Base-by-base conservation (phyloP, 2,329 filamentous ascomycete genomes). In the Colletotrichum orbiculare region DNA sequence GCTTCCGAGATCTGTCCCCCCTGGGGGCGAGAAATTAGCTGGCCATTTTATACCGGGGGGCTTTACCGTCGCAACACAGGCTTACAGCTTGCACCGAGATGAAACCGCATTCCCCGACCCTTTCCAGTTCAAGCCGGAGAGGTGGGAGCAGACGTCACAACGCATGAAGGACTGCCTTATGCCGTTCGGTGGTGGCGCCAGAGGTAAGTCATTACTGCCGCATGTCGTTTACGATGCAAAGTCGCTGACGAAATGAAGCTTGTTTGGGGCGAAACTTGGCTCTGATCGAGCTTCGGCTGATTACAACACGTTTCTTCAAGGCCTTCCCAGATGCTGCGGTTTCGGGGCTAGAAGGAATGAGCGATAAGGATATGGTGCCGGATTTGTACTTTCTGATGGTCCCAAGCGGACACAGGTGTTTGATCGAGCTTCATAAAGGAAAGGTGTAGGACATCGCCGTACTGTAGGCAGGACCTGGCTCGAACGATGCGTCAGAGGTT, bases 241-340 rank as follows among this genome's bases (percentile, higher is more conserved):
- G 11, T 3, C 11, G 9, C 55, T 58, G 15, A 58, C 46, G 3
- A 4, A 43, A 5, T 0, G 17, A 9, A 64, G 77, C 73, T 1
- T 89, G 87, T 64, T 75, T 89, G n/a, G 87, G 87, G 2, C 75
- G 86, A 34, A 85, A 89, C 66, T 75, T 89, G 15, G 87, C 87
- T 0, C 76, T 78, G n/a, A 85, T 86, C 73, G 86, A 89, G 70
- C 70, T 89, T 33, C 78, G 85, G 8, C 79, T 86, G 35, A 83
- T 79, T 0, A 77, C 81, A 0, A 82, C 85, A 0, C 75, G 79
- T 3, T 85, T 89, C 72, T 86, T 88, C 71, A 76, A 78, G 1
- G 74, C 81, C 43, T 85, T 81, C 65, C 77, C 79, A 0, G 71
- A 73, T 45, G 73, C 77, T 0, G 72, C 53, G 9, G 62, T 75